Percentiles rank a stretch among this genome's conserved stretches.
Conservation (phyloP, 805 yeast species). For the Candida ascalaphidarum region DNA sequence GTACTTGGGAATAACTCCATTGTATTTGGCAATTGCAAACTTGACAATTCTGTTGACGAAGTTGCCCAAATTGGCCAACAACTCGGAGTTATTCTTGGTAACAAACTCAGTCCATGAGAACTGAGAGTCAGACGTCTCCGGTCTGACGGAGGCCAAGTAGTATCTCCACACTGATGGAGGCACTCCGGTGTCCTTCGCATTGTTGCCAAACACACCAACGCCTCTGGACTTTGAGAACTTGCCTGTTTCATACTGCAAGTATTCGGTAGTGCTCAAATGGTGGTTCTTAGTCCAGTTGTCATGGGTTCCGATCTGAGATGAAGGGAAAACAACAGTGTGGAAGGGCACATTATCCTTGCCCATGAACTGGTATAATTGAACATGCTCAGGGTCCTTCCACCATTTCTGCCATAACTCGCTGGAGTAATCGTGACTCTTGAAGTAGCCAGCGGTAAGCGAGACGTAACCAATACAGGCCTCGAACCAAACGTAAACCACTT, state of each 20-base stretch:
- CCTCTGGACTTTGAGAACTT: slow-evolving; percentile 98
- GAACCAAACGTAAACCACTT: slow-evolving; percentile 97
- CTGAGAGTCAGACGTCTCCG: slow-evolving; percentile 93
- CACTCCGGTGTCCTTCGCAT: slow-evolving; percentile 88
- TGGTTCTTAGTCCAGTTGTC: slow-evolving; percentile 87
- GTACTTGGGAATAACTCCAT: slow-evolving; percentile 77
- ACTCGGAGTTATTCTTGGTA: slow-evolving; percentile 84
- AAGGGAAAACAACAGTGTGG: slow-evolving; percentile 98
- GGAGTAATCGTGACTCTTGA: slow-evolving; percentile 35
- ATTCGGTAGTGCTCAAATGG: slow-evolving; percentile 91
- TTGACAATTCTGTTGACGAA: slow-evolving; percentile 91
- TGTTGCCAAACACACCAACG: slow-evolving; percentile 96
- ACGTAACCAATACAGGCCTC: slow-evolving; percentile 97
- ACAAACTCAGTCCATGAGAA: slow-evolving; percentile 97
- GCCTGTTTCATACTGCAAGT: slow-evolving; percentile 95
- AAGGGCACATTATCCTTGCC: slow-evolving; percentile 99
- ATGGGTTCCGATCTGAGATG: slow-evolving; percentile 79
- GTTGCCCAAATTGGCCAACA: slow-evolving; percentile 93
- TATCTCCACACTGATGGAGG: slow-evolving; percentile 97
- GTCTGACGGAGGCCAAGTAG: slow-evolving; percentile 85
- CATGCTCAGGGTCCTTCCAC: slow-evolving; percentile 94
- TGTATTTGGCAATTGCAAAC: slow-evolving; percentile 83
- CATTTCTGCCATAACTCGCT: slow-evolving; percentile 65
- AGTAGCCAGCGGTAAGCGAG: slow-evolving; percentile 90
- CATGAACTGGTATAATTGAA: slow-evolving; percentile 91